phyloP scores from a whole-genome alignment of 108 stramenopile species.

The Skeletonema potamos region DNA sequence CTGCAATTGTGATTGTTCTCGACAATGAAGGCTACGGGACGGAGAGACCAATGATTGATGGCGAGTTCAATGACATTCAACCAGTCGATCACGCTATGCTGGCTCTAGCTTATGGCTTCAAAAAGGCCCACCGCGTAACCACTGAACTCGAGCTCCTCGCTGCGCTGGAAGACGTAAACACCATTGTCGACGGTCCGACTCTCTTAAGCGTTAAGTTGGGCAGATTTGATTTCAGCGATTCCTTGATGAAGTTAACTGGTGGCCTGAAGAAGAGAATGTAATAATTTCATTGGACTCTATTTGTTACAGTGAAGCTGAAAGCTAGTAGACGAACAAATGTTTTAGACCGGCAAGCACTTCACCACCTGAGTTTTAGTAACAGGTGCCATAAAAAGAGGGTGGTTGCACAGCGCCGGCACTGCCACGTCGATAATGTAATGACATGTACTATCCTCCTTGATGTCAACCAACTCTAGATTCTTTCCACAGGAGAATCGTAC shows the following conservation, averaged over 20 bases:
- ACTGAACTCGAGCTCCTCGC: neutral
- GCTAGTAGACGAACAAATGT: neutral
- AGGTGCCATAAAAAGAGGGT: constrained; percentile 78
- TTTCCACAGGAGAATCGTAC: constrained; percentile 78
- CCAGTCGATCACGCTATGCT: neutral
- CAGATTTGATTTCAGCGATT: neutral
- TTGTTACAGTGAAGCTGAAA: neutral
- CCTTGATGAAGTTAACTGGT: neutral
- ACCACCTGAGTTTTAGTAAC: constrained; percentile 73
- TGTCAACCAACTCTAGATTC: constrained; percentile 45
- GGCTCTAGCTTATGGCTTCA: neutral
- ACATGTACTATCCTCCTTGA: constrained; percentile 88
- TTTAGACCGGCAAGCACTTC: constrained; percentile 70
- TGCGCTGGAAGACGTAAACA: too few species aligned
- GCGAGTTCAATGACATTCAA: neutral
- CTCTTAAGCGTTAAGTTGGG: neutral
- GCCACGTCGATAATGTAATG: constrained; percentile 81
- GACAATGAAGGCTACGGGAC: constrained; percentile 1
- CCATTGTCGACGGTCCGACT: neutral
- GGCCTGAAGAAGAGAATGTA: neutral
- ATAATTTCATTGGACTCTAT: neutral
- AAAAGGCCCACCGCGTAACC: neutral
- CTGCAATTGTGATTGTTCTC: neutral
- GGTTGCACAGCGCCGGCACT: constrained; percentile 75
- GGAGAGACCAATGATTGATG: neutral